phyloP scores from a whole-genome alignment of 768 basidiomycete genomes.

The Amanita subjunquillea region DNA sequence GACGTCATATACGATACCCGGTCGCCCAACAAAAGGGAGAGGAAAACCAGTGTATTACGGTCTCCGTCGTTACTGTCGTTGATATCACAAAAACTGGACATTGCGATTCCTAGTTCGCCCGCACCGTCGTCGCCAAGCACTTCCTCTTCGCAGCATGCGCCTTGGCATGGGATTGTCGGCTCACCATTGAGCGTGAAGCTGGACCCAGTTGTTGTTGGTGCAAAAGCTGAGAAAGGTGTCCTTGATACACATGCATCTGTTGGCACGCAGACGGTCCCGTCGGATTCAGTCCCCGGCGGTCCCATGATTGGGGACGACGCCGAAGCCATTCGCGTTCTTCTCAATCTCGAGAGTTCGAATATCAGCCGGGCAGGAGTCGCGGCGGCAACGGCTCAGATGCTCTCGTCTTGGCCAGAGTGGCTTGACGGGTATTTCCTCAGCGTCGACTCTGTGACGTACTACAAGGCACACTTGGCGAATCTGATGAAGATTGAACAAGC shows the following conservation, averaged over 20 bases:
- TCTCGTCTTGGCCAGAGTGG: slow-evolving; percentile 26
- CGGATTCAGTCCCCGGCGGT: slow-evolving; percentile 7
- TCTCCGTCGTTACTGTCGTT: slow-evolving; percentile 3
- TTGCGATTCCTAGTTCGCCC: background rate
- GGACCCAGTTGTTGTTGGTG: background rate
- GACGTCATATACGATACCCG: slow-evolving; percentile 3
- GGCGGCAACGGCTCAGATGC: slow-evolving; percentile 5
- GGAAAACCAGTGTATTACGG: slow-evolving; percentile 4
- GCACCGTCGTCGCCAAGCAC: background rate
- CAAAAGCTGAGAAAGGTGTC: background rate
- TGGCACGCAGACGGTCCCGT: slow-evolving; percentile 19
- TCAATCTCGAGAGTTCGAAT: slow-evolving; percentile 1
- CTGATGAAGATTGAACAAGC: slow-evolving; percentile 20
- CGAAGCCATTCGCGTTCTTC: slow-evolving; percentile 1
- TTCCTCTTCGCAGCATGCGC: background rate
- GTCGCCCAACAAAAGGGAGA: slow-evolving; percentile 6
- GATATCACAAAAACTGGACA: slow-evolving; percentile 1
- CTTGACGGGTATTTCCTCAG: slow-evolving; percentile 25
- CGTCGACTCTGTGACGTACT: slow-evolving; percentile 21
- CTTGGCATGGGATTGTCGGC: background rate
- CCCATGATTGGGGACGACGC: slow-evolving; percentile 8
- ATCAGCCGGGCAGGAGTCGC: slow-evolving; percentile 9
- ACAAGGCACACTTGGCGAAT: slow-evolving; percentile 17
- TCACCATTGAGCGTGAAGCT: background rate
- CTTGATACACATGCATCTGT: slow-evolving; percentile 12